Evolutionary conservation across 352 stramenopile genomes (phyloP), one percentile per base, ranked within the genome.

Genomic region (Phytophthora pisi): DNA sequence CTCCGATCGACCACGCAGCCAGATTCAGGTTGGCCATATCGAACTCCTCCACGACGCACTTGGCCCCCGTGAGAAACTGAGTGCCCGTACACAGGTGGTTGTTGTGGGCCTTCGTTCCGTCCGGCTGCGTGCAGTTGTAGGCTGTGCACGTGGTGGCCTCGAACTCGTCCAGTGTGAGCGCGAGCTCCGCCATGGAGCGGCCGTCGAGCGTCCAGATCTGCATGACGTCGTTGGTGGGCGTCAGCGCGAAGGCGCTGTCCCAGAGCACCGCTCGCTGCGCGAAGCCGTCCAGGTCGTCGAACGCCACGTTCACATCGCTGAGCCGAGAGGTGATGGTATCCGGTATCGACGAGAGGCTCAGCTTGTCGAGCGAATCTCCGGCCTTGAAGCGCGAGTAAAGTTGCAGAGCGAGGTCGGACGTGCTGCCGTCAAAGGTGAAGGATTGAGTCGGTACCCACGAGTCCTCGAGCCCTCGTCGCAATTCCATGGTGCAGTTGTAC

Each of bases 211-310:
- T 79, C 62, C 52, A 71, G n/a, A 82, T 70, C 61, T 76, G 58
- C 34, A 69, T 64, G 13, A 45, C 40, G 16, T 77, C 47, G 20
- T 69, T 63, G n/a, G 43, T 54, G 0, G 43, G 34, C 0, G 64
- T 70, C 26, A 78, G 23, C 0, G 53, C 72, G 56, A 82, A 91
- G 0, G 81, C 82, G 3, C 59, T 72, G 43, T 91, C 82, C 82
- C 80, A 91, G 5, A 91, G 60, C 51, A 91, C 58, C 3, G 79
- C 81, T 8, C 77, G 80, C 46, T 91, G 82, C 0, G 85, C 57
- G 20, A 80, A 57, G 4, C 72, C 72, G 3, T 68, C 51, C 28
- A 83, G 58, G 13, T 70, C 57, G 2, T 59, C 49, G 56, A 79
- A 79, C 5, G 11, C 42, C 10, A 75, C 47, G 5, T 54, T 56